Evolutionary conservation across 306 rosid species (phyloP), one percentile per base, ranked within the genome.

Genomic region (Acacia confusa): DNA sequence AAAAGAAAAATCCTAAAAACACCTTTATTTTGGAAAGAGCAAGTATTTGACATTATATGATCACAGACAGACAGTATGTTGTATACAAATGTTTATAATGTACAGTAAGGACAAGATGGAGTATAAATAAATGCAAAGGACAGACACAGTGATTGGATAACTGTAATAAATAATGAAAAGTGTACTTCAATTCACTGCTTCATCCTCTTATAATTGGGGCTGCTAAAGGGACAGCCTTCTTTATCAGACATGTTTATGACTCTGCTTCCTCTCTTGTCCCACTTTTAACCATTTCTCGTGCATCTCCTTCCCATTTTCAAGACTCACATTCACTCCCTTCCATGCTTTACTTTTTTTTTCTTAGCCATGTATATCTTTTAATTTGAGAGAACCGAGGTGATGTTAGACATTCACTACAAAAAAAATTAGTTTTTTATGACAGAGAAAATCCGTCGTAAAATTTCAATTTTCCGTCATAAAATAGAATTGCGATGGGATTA

Each of bases 181-280:
- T 79, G 90, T 87, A 82, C 90, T 87, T 87, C n/a, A n/a, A n/a
- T n/a, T n/a, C 25, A 2, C 78, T 75, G 84, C 85, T 71, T 82
- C 85, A 69, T 58, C 61, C 86, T 83, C 85, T 87, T 80, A 87
- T 89, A 55, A 89, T 87, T 85, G 90, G 92, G 83, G 86, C 76
- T 79, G 34, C 24, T 16, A 44, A 60, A 47, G 47, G 27, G 41
- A 7, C 66, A 72, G 83, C 84, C 85, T 76, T 77, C 90, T 89
- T 88, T 88, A 82, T 81, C 87, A 86, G 88, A 88, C 91, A 88
- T 41, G 43, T 72, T 85, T 53, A 79, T 80, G 78, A 82, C 57
- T 66, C 20, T 80, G 92, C 57, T 76, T 66, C 86, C 78, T 34
- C 75, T 16, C 74, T 36, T 34, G 79, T 74, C 85, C 77, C 83